phyloP scores from a whole-genome alignment of 768 basidiomycete genomes.

The Boletus edulis region DNA sequence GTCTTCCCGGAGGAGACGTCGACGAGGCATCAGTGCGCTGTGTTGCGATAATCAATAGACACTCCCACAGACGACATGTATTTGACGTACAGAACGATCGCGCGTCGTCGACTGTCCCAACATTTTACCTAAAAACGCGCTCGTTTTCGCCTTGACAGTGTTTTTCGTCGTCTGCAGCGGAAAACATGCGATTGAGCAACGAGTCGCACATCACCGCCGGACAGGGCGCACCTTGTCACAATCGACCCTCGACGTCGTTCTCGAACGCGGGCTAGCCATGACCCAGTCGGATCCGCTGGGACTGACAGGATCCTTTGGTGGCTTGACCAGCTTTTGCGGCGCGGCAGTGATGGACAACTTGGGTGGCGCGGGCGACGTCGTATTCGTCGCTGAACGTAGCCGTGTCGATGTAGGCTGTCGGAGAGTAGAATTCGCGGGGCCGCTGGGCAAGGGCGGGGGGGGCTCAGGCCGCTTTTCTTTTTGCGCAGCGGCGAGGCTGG shows the following conservation, averaged over 20 bases:
- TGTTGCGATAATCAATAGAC: conserved; percentile 13
- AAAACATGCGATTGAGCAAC: background rate
- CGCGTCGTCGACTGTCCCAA: conserved; percentile 61
- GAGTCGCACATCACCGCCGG: background rate
- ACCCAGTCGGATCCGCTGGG: conserved; percentile 46
- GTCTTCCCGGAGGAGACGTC: conserved; percentile 23
- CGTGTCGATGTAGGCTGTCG: conserved; percentile 32
- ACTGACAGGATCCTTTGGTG: conserved; percentile 30
- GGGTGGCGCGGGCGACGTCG: conserved; percentile 30
- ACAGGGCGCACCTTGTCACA: conserved; percentile 44
- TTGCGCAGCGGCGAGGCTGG: conserved; percentile 28
- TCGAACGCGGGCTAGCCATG: conserved; percentile 43
- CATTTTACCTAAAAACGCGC: conserved; percentile 79
- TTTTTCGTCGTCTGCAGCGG: conserved; percentile 41
- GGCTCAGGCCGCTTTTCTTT: conserved; percentile 36
- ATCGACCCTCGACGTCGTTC: conserved; percentile 41
- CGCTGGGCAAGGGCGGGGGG: conserved; percentile 45
- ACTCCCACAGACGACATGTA: conserved; percentile 1
- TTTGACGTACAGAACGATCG: conserved; percentile 61
- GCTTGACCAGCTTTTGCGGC: conserved; percentile 22
- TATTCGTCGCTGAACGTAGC: conserved; percentile 43
- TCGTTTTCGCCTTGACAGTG: conserved; percentile 76
- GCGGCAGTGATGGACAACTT: conserved; percentile 35
- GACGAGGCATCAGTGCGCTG: conserved; percentile 57
- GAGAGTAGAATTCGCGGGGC: conserved; percentile 17